These are phyloP conservation scores for Arachis stenosperma DNA, from an alignment of 306 rosid genomes.

Conservation along the genomic window DNA sequence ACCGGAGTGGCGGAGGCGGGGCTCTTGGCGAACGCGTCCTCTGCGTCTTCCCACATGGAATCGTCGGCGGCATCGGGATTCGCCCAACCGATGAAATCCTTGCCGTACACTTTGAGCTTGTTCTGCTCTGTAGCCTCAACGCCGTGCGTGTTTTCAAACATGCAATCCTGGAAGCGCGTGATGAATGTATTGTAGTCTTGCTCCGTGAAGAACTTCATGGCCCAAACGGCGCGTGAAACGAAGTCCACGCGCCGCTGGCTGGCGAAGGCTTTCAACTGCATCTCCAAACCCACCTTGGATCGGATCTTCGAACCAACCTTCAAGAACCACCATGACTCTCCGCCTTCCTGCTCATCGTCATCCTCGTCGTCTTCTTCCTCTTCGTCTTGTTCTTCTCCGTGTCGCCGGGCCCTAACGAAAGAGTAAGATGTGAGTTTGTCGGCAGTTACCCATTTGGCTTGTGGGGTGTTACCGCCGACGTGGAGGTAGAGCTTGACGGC, in stretches of 20 bases:
- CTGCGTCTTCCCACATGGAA: conserved; percentile 96
- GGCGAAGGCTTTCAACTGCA: conserved; percentile 68
- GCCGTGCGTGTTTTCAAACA: conserved; percentile 81
- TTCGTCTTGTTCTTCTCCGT: conserved; percentile 22
- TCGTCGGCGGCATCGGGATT: conserved; percentile 89
- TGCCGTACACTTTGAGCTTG: conserved; percentile 81
- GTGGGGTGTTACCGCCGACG: conserved; percentile 78
- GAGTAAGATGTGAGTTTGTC: conserved; percentile 70
- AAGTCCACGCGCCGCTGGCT: conserved; percentile 87
- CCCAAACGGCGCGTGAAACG: conserved; percentile 91
- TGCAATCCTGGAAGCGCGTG: conserved; percentile 57
- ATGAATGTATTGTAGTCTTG: conserved; percentile 64
- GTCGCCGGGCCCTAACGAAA: conserved; percentile 52
- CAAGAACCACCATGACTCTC: conserved; percentile 65
- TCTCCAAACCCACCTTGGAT: conserved; percentile 55
- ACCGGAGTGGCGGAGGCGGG: conserved; percentile 62
- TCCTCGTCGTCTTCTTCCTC: conserved; percentile 48
- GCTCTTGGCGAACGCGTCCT: conserved; percentile 63
- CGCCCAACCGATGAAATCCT: conserved; percentile 90
- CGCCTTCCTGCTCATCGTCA: conserved; percentile 37
- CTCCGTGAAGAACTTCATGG: conserved; percentile 70
- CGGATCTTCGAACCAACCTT: conserved; percentile 69
- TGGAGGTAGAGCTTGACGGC: conserved; percentile 84
- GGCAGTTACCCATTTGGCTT: conserved; percentile 84
- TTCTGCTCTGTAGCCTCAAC: conserved; percentile 70